These are phyloP conservation scores for Coccomyxa subellipsoidea DNA, from an alignment of 163 green algal genomes.

Conservation along the genomic window DNA sequence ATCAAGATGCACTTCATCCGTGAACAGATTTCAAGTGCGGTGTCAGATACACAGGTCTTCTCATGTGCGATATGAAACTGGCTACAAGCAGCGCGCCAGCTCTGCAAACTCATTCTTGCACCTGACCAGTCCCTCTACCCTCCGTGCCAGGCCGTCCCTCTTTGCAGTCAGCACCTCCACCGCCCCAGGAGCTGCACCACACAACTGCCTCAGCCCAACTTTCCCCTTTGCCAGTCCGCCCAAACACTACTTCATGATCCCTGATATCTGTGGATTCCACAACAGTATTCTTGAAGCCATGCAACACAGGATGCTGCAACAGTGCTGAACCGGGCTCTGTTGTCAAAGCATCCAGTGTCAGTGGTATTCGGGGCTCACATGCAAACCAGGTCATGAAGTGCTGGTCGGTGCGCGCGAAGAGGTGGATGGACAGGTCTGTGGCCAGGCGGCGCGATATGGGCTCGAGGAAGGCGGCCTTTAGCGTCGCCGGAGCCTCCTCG, in stretches of 20 bases:
- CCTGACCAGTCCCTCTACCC: constrained; percentile 71
- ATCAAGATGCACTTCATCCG: no score
- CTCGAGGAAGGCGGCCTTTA: constrained; percentile 85
- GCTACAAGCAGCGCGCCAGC: constrained; percentile 68
- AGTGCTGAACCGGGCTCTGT: no score
- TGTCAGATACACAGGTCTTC: no score
- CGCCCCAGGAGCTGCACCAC: constrained; percentile 53
- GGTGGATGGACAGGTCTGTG: constrained; percentile 61
- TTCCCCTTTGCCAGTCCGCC: no score
- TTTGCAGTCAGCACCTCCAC: constrained; percentile 62
- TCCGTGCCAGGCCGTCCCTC: constrained; percentile 59
- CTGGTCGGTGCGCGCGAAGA: constrained; percentile 71
- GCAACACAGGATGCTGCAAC: no score
- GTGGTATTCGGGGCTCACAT: constrained; percentile 36
- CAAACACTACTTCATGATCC: no score
- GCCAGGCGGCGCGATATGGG: constrained; percentile 55
- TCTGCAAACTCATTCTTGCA: constrained; percentile 90
- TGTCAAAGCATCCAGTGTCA: not conserved
- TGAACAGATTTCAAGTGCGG: no score
- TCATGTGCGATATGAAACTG: no score
- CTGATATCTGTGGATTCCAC: no score
- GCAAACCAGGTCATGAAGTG: constrained; percentile 85
- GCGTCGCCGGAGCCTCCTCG: constrained; percentile 66
- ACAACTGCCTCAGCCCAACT: not conserved
- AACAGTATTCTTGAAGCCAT: no score